A percentile compares a stretch with the other conserved stretches of the same genome.
Conservation (phyloP, 2,329 filamentous ascomycete genomes). For the Botrytis elliptica region DNA sequence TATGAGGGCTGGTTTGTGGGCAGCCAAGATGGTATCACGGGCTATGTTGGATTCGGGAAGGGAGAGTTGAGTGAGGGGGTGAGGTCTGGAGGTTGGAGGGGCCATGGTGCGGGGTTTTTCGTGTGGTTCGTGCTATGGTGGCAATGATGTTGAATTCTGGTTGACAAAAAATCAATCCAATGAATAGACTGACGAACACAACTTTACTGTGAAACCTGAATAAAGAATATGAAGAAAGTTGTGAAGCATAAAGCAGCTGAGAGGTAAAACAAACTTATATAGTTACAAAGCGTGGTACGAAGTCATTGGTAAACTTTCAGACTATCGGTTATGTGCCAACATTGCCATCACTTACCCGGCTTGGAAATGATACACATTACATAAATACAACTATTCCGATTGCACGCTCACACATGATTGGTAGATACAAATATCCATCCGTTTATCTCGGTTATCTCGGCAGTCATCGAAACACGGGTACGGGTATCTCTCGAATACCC, state of each 20-base stretch:
- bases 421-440: background rate
- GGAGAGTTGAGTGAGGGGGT: conserved; percentile 49
- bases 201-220: background rate
- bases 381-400: background rate
- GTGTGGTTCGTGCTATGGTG: background rate
- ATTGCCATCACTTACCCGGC: background rate
- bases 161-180: background rate
- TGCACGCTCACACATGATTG: background rate
- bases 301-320: background rate
- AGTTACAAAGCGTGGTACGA: background rate
- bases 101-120: background rate
- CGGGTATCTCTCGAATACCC: background rate
- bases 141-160: background rate
- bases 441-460: background rate
- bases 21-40: conserved; percentile 45
- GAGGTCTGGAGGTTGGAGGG: conserved; percentile 28
- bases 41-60: conserved; percentile 53
- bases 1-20: conserved; percentile 43
- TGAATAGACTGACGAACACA: too few species aligned
- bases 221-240: background rate
- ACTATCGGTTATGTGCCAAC: background rate
- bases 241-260: background rate
- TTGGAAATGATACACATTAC: background rate
- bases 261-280: background rate
- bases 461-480: background rate